Evolutionary conservation across 2,329 filamentous ascomycete genomes (phyloP).

Genomic region (Hirsutella thompsonii): DNA sequence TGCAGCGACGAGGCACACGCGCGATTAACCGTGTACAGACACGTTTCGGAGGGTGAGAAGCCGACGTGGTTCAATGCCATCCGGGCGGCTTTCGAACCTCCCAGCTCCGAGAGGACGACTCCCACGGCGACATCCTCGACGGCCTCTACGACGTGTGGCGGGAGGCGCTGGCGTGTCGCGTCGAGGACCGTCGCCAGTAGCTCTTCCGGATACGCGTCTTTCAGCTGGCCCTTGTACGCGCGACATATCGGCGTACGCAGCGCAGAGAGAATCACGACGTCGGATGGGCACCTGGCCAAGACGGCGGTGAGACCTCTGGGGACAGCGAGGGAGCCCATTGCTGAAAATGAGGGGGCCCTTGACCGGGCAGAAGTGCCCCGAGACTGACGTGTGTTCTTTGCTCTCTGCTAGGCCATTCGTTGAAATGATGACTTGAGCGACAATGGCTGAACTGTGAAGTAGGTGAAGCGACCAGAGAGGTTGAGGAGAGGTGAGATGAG

Average conservation of each 20-base stretch:
- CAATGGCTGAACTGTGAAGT: too few relatives aligned
- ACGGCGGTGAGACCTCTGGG: slow-evolving; percentile 56
- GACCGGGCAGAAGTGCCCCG: too few relatives aligned
- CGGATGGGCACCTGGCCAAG: slow-evolving; percentile 64
- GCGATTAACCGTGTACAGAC: slow-evolving; percentile 78
- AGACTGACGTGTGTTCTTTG: too few relatives aligned
- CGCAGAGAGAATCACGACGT: slow-evolving; percentile 83
- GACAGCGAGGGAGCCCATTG: background rate
- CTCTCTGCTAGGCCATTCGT: too few relatives aligned
- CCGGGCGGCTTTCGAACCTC: slow-evolving; percentile 78
- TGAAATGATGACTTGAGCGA: too few relatives aligned
- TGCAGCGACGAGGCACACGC: slow-evolving; percentile 72
- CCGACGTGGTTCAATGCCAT: slow-evolving; percentile 84
- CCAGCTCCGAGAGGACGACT: slow-evolving; percentile 81
- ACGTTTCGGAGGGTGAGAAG: slow-evolving; percentile 50
- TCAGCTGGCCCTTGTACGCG: slow-evolving; percentile 70
- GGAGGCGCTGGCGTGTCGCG: slow-evolving; percentile 42
- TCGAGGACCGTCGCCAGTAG: slow-evolving; percentile 55
- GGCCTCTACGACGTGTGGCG: slow-evolving; percentile 36
- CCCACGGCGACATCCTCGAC: slow-evolving; percentile 71
- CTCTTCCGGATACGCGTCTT: slow-evolving; percentile 84
- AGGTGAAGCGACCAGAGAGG: too few relatives aligned
- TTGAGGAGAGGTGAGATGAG: too few relatives aligned
- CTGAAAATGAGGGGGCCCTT: background rate
- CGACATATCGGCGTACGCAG: slow-evolving; percentile 79